Evolutionary conservation across 2,329 filamentous ascomycete genomes (phyloP).

Genomic region (Leptographium wingfieldii): DNA sequence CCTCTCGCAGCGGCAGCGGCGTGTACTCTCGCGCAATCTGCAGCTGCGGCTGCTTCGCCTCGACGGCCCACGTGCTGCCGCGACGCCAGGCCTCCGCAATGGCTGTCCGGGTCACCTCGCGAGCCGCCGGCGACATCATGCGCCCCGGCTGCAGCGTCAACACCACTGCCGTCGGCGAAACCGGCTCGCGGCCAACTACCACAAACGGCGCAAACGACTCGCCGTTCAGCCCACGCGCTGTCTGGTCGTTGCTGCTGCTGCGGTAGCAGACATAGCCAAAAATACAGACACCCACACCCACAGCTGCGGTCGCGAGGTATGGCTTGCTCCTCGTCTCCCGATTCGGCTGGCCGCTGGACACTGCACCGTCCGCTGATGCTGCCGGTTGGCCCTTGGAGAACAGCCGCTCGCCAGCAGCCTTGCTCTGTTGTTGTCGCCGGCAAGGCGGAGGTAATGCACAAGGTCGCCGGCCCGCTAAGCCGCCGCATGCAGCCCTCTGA

Average conservation of each 20-base stretch:
- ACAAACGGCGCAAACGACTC: slow-evolving; percentile 53
- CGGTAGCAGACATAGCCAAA: background rate
- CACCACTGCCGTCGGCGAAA: slow-evolving; percentile 57
- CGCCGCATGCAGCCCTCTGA: too few relatives aligned
- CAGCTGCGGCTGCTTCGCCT: slow-evolving; percentile 87
- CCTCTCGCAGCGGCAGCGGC: slow-evolving; percentile 50
- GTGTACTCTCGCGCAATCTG: slow-evolving; percentile 91
- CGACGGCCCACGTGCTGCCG: slow-evolving; percentile 70
- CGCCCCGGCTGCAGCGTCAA: slow-evolving; percentile 43
- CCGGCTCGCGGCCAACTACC: slow-evolving; percentile 45
- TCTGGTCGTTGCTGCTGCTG: background rate
- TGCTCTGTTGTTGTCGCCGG: background rate
- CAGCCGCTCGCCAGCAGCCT: background rate
- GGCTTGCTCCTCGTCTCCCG: background rate
- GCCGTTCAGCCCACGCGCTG: slow-evolving; percentile 34
- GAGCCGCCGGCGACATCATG: slow-evolving; percentile 5
- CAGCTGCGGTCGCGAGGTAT: background rate
- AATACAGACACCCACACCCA: background rate
- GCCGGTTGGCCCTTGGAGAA: background rate
- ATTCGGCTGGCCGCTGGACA: background rate
- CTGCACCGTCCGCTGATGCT: too few relatives aligned
- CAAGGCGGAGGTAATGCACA: background rate
- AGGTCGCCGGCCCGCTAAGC: too few relatives aligned
- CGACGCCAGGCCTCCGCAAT: slow-evolving; percentile 32
- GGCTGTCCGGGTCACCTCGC: slow-evolving; percentile 11